phyloP scores from a whole-genome alignment of 1,284 basidiomycete species.

The Leccinum fuscescens region DNA sequence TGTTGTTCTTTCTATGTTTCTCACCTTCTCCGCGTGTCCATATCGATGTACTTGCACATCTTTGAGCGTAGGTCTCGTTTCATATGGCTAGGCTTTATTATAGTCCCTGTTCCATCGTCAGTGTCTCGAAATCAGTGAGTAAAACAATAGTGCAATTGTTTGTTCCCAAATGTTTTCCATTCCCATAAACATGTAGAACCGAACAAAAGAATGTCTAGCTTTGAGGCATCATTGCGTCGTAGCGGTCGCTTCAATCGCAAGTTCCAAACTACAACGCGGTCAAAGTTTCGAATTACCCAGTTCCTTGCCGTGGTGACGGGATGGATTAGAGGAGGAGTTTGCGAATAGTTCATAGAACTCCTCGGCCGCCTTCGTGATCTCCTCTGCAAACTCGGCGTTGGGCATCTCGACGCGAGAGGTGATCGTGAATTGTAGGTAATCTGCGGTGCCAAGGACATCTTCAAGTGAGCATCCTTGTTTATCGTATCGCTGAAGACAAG shows the following conservation, averaged over 20 bases:
- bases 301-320: background rate
- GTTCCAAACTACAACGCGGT: background rate
- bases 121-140: background rate
- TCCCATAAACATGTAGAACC: background rate
- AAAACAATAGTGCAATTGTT: background rate
- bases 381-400: constrained; percentile 62
- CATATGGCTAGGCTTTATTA: constrained; percentile 6
- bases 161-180: background rate
- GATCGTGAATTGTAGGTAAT: constrained; percentile 78
- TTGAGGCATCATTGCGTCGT: background rate
- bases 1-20: constrained; percentile 9
- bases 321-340: background rate
- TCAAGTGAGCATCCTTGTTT: background rate
- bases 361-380: constrained; percentile 63
- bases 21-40: background rate
- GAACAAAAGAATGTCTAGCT: background rate
- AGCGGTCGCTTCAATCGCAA: background rate
- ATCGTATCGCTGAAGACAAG: background rate
- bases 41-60: constrained; percentile 11
- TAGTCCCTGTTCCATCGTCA: background rate
- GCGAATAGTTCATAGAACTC: constrained; percentile 60
- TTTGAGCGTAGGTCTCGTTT: constrained; percentile 5
- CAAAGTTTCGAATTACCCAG: constrained; percentile 17
- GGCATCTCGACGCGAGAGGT: constrained; percentile 78
- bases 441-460: constrained; percentile 34